These are phyloP conservation scores for Xylariaceae sp. DNA, from an alignment of 2,329 filamentous ascomycete species.

Conservation along the genomic window DNA sequence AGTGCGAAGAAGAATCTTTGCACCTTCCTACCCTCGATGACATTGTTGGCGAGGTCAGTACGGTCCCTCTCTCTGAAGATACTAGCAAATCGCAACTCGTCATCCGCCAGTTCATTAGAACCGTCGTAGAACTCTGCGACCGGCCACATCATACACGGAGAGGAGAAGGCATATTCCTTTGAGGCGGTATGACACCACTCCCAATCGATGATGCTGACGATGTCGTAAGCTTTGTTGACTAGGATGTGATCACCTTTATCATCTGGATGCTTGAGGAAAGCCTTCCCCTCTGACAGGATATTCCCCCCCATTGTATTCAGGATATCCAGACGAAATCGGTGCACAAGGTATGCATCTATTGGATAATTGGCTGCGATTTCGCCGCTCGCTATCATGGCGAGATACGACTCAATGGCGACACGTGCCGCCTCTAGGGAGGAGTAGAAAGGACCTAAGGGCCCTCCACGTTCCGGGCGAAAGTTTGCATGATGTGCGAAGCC, in stretches of 20 bases:
- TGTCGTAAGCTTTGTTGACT: slow-evolving; percentile 37
- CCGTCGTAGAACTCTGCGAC: slow-evolving; percentile 34
- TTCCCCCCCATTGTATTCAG: too few relatives aligned
- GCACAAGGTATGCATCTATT: too few relatives aligned
- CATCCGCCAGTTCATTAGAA: slow-evolving; percentile 26
- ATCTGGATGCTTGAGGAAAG: slow-evolving; percentile 43
- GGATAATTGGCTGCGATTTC: slow-evolving; percentile 22
- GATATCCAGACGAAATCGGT: too few relatives aligned
- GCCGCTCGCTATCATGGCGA: slow-evolving; percentile 27
- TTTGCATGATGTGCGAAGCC: too few relatives aligned
- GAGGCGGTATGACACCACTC: slow-evolving; percentile 35
- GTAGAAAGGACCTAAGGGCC: slow-evolving; percentile 25
- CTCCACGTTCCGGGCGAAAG: not conserved
- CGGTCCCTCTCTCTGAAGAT: slow-evolving; percentile 25
- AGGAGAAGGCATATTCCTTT: slow-evolving; percentile 32
- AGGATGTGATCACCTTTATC: slow-evolving; percentile 46
- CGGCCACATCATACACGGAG: slow-evolving; percentile 36
- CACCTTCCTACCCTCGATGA: too few relatives aligned
- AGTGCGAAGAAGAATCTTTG: too few relatives aligned
- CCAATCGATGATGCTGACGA: slow-evolving; percentile 44
- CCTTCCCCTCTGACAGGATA: slow-evolving; percentile 13
- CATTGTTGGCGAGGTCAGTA: slow-evolving; percentile 20
- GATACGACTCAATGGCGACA: slow-evolving; percentile 21
- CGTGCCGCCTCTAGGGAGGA: slow-evolving; percentile 24
- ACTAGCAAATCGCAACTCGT: slow-evolving; percentile 24